phyloP scores from a whole-genome alignment of 2,329 filamentous ascomycete species.

The Fonsecaea pugnacius region DNA sequence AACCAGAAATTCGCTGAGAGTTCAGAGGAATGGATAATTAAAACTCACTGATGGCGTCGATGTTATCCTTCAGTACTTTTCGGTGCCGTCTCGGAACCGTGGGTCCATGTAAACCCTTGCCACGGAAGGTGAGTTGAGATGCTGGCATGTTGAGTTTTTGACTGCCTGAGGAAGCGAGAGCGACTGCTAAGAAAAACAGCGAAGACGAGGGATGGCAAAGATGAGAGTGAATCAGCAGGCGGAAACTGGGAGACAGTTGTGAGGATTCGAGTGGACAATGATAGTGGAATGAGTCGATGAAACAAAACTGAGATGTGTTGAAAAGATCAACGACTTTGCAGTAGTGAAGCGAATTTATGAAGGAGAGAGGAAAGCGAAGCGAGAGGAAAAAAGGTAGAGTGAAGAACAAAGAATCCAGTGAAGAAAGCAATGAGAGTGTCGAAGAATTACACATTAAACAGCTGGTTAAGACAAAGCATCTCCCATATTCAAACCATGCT shows the following conservation, averaged over 20 bases:
- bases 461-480: slow-evolving; percentile 21
- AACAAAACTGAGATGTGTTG: not conserved
- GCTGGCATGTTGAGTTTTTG: not conserved
- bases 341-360: slow-evolving; percentile 11
- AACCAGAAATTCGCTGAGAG: not conserved
- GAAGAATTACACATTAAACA: slow-evolving; percentile 36
- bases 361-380: not conserved
- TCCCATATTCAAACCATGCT: slow-evolving; percentile 41
- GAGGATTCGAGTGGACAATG: not conserved
- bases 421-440: not conserved
- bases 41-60: slow-evolving; percentile 39
- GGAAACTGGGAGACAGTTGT: not conserved
- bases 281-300: not conserved
- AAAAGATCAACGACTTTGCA: not conserved
- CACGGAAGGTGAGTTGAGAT: not conserved
- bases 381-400: not conserved
- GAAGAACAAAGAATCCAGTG: slow-evolving; percentile 7
- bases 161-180: not conserved
- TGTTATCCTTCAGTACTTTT: not conserved
- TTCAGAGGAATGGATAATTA: not conserved
- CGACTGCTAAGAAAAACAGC: not conserved
- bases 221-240: not conserved
- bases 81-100: slow-evolving; percentile 10
- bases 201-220: not conserved
- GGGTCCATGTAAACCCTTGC: not conserved